Base-by-base conservation (phyloP, 306 rosid genomes). In the Gastrolobium villosum region DNA sequence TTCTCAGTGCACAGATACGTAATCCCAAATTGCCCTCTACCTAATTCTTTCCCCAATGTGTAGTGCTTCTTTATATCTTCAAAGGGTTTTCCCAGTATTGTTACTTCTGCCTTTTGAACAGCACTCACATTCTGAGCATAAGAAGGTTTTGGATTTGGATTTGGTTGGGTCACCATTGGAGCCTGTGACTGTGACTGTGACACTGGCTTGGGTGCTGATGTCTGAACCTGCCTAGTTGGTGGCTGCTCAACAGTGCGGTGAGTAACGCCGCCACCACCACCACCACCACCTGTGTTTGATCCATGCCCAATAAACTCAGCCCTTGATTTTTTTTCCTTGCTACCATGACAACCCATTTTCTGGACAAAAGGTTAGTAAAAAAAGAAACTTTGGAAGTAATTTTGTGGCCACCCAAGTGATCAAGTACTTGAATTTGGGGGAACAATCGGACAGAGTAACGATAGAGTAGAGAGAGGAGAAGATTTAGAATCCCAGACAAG, bases 11-110 rank as follows among this genome's bases (percentile, higher is more conserved):
- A 94, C 14, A 88, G 57, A 88, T 92, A 92, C 2, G 96, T 94
- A 31, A 94, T 84, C 49, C 98, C 98, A 70, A 89, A 94, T 78
- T 94, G 98, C 6, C 98, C 98, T 53, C 98, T 79, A 6, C 97
- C 98, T 69, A 94, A 71, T 77, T 94, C 98, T 50, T 88, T 92
- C 1, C 98, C 94, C 15, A 94, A 72, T 54, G 87, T 85, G 75
- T 94, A 94, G 83, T 81, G 49, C 32, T 81, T 78, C 72, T 77
- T 92, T 4, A 94, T 82, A 54, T 92, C 96, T 6, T 89, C 93
- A 65, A 84, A 84, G 68, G 96, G 92, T 68, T 88, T 89, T 0
- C 90, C 94, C 6, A 94, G 84, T 43, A 92, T 89, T 53, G 92
- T 82, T 11, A 57, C n/a, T 4, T 86, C 94, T 1, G 68, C 41